phyloP scores from a whole-genome alignment of 192 early-diverging fungal genomes.

The Geosiphon pyriformis region DNA sequence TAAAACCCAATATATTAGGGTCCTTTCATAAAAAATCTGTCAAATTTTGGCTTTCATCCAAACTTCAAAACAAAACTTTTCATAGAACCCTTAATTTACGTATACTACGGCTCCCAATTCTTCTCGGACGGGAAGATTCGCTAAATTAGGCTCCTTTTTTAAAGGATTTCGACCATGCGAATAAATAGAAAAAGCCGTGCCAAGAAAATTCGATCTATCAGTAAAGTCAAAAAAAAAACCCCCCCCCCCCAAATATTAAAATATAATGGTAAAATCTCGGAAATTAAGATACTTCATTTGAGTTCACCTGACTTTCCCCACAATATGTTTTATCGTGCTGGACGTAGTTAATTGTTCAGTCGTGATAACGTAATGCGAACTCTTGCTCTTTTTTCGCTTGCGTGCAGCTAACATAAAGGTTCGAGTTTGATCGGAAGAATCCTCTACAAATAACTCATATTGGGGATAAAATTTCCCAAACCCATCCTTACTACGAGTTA shows the following conservation, averaged over 20 bases:
- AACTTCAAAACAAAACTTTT: no score
- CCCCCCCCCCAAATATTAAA: no score
- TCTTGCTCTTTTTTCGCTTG: slow-evolving; percentile 61
- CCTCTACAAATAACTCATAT: slow-evolving; percentile 68
- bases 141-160: slow-evolving; percentile 26
- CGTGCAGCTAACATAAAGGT: slow-evolving; percentile 62
- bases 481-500: slow-evolving; percentile 54
- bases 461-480: slow-evolving; percentile 62
- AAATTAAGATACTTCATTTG: no score
- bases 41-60: no score
- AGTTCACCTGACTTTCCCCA: slow-evolving; percentile 45
- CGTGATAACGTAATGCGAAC: slow-evolving; percentile 60
- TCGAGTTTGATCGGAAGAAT: slow-evolving; percentile 31
- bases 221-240: slow-evolving; percentile 13
- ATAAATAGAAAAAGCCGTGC: slow-evolving; percentile 77
- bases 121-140: slow-evolving; percentile 45
- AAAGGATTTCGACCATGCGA: slow-evolving; percentile 47
- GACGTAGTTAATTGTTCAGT: slow-evolving; percentile 21
- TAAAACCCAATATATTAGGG: slow-evolving; percentile 80
- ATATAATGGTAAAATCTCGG: no score
- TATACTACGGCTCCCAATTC: slow-evolving; percentile 77
- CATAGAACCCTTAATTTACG: no score
- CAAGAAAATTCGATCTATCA: slow-evolving; percentile 77
- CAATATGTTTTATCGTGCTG: slow-evolving; percentile 15
- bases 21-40: slow-evolving; percentile 53